A percentile compares a stretch with the other conserved stretches of the same genome.
phyloP scores from a whole-genome alignment of 257 asterid genomes.

The Craterostigma plantagineum region DNA sequence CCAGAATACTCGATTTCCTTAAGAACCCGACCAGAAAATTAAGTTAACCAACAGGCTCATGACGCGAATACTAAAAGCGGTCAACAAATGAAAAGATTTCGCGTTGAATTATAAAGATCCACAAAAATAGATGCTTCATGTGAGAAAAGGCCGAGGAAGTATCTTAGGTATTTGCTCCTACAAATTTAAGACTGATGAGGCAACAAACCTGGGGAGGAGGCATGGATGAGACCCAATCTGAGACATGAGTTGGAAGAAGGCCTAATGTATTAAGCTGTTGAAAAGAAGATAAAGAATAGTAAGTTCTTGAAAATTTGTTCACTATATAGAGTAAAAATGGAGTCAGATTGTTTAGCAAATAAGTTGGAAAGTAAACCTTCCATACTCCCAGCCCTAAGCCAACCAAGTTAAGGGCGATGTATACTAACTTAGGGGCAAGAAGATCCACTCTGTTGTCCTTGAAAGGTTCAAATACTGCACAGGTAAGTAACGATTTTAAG shows the following conservation, averaged over 20 bases:
- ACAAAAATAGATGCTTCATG: no score
- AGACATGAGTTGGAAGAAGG: slow-evolving; percentile 93
- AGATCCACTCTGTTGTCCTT: slow-evolving; percentile 82
- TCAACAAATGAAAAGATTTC: no score
- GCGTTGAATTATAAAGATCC: no score
- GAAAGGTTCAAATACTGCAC: slow-evolving; percentile 89
- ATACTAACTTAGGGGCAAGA: slow-evolving; percentile 53
- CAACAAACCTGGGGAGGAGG: slow-evolving; percentile 90
- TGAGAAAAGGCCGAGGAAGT: no score
- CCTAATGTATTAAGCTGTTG: slow-evolving; percentile 86
- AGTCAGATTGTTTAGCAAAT: background rate
- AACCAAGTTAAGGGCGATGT: slow-evolving; percentile 67
- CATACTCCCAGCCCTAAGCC: slow-evolving; percentile 85
- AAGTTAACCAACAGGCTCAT: no score
- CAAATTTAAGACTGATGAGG: no score
- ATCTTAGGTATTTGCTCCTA: no score
- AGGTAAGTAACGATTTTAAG: background rate
- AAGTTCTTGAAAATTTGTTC: background rate
- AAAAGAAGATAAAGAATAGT: slow-evolving; percentile 6
- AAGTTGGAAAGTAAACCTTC: slow-evolving; percentile 42
- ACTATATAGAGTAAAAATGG: slow-evolving; percentile 1
- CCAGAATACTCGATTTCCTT: slow-evolving; percentile 96
- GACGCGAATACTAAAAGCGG: no score
- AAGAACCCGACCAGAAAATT: slow-evolving; percentile 2
- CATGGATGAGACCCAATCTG: slow-evolving; percentile 96